Base-by-base conservation (phyloP, 345 rosid genomes). In the Bruguiera gymnorhiza region DNA sequence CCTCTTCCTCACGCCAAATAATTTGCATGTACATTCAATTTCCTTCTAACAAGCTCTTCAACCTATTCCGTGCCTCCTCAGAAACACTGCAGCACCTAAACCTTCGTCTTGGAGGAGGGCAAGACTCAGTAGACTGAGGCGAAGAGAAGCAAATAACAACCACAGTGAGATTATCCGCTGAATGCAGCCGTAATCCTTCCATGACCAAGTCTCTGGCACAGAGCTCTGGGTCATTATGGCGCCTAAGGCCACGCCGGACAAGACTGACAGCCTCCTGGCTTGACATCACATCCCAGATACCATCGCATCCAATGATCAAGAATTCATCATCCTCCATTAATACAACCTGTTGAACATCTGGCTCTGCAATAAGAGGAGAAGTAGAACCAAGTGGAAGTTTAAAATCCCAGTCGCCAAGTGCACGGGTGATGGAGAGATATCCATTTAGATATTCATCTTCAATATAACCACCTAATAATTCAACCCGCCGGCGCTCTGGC, bases 341-440 rank as follows among this genome's bases (percentile, higher is more conserved):
- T 15, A 62, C 29, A n/a, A 77, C 70, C 70, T 76, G 88, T 50
- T 46, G 79, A 62, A 90, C 80, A 68, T 93, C 98, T 27, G 98
- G 98, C 31, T 90, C 97, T 9, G 98, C 89, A 48, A 83, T 87
- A n/a, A 93, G 86, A 63, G 97, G 93, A 5, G 89, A 89, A 0
- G 84, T 63, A 0, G 92, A 67, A 13, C 91, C 95, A 15, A 67
- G 60, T 9, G 89, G 87, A 29, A 78, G 82, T 78, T 95, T 95
- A 76, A 91, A 59, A 64, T 78, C 85, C 99, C 97, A 91, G 77
- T 95, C 99, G 8, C 99, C 99, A 0, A 95, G 88, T 39, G 97
- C 92, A 55, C 99, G 83, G 1, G 99, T 88, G 59, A 95, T 86
- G 0, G 97, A 76, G 3, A 95, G 82, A 39, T 64, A 52, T n/a